Evolutionary conservation across 805 yeast genomes (phyloP), one percentile per base, ranked within the genome.

Genomic region (Clavispora santaluciae): DNA sequence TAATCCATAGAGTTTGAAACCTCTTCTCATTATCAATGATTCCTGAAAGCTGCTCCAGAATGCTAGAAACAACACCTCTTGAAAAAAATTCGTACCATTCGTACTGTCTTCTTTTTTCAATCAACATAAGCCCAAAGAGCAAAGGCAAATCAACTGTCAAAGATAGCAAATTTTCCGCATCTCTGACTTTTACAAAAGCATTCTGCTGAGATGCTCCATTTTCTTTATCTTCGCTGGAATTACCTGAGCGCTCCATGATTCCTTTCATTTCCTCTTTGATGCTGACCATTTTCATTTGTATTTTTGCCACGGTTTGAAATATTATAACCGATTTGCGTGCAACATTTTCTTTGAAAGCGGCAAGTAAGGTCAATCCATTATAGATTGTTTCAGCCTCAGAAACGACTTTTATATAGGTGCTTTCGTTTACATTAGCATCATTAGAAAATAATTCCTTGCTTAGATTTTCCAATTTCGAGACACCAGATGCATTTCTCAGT

Each of bases 71-170:
- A 31, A 75, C 43, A n/a, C 72, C 65, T 56, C 59, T 51, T n/a
- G 68, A 58, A 44, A 55, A 55, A 55, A 61, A 67, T 43, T 69
- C 73, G 36, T 59, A 59, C 85, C 88, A 82, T 48, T 76, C 76
- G 35, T 65, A 62, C 49, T 83, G 76, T 38, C 87, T 66, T 38
- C 82, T 63, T 34, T 65, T 69, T 48, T 85, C 90, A 35, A 84
- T 70, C 3, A 83, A 46, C 58, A 78, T 73, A n/a, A 83, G 64
- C 1, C 93, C 93, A 56, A 84, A 83, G 1, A 84, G 60, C 10
- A 84, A 55, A 0, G 95, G 95, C 21, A 86, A 55, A 55, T 86
- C 93, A 11, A 77, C 68, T 1, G 83, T 77, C 30, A 68, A 49
- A 3, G 73, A 63, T 5, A 68, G 54, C 40, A 61, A 55, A 43